Evolutionary conservation across 768 basidiomycete genomes (phyloP), one percentile per base, ranked within the genome.

Genomic region (Candolleomyces eurysporus): DNA sequence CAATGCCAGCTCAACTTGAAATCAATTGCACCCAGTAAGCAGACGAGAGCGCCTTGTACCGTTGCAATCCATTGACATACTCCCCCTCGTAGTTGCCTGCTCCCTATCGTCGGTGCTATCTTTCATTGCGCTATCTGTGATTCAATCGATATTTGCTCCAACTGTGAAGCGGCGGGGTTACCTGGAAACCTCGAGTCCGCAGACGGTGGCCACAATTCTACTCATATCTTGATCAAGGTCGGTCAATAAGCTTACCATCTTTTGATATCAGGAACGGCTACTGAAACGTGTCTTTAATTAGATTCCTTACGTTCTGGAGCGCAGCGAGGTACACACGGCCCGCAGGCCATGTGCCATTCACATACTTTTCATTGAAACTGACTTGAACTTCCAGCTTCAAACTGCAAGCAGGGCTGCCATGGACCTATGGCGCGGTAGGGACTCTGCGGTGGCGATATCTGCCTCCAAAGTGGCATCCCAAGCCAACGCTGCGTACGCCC

Each of bases 141-240:
- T 45, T 84, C 86, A 8, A 82, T 93, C 45, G 92, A 94, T 67
- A 93, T 94, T 39, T 94, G 93, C 66, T 83, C 89, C 17, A 91
- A 92, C 65, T 94, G 92, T 70, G 92, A 94, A 71, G 88, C 90
- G 11, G 91, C 89, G 30, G 92, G 92, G 31, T 79, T 94, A 39
- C 92, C 92, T 2, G 92, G 91, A 6, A 92, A 91, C 61, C 74
- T 93, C 10, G 88, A 92, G 62, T 86, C 89, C 0, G 79, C 83
- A 0, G 89, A 92, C 45, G 89, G 86, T 5, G 92, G 90, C 0
- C 92, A 94, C 65, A 81, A 82, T 58, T 92, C 90, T 16, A 89
- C 91, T 1, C 95, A 98, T 69, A 94, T 96, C 65, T 84, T 96
- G 83, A 92, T 98, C 74, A 98, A 98, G 86, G 94, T 92, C 62